Evolutionary conservation across 805 yeast genomes (phyloP), one percentile per base, ranked within the genome.

Genomic region (Pichia membranifaciens): DNA sequence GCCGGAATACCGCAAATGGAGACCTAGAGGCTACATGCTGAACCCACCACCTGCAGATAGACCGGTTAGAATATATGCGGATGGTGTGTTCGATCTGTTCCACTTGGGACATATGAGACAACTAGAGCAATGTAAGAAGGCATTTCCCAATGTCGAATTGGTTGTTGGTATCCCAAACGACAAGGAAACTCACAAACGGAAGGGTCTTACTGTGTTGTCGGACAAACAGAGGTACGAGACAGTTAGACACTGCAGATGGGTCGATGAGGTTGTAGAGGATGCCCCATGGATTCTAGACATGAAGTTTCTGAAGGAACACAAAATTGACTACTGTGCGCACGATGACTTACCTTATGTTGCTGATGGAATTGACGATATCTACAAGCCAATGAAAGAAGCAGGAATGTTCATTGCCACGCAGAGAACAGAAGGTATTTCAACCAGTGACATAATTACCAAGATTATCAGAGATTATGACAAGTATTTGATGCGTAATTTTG

Each of bases 91-190:
- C 71, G 99, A 93, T 67, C 70, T 93, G 52, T 93, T 93, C 70
- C 99, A 93, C 67, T 65, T 93, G 60, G 99, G 99, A 21, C 99
- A 93, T 64, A 93, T 93, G 99, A 81, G 89, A 61, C 99, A 93
- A 66, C 73, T 93, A 57, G 98, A 93, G 62, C 99, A 93, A 68
- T 91, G 98, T 57, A 91, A 93, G 59, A 90, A 91, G 64, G 79
- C 96, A 15, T 81, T 93, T 52, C 84, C 87, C 12, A 87, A 87
- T 57, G 96, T 86, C 29, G 75, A 79, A 48, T 73, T 93, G 58
- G 89, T 93, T 23, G 87, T 91, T 58, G 99, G 99, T 41, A 76
- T 91, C 18, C 97, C 98, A 15, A 81, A 85, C 42, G 99, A 93
- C 64, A 73, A 76, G 44, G 89, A 87, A 57, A 91, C 98, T 2